Conservation (phyloP, 2,329 filamentous ascomycete genomes). For the Aspergillus pseudoviridinutans region DNA sequence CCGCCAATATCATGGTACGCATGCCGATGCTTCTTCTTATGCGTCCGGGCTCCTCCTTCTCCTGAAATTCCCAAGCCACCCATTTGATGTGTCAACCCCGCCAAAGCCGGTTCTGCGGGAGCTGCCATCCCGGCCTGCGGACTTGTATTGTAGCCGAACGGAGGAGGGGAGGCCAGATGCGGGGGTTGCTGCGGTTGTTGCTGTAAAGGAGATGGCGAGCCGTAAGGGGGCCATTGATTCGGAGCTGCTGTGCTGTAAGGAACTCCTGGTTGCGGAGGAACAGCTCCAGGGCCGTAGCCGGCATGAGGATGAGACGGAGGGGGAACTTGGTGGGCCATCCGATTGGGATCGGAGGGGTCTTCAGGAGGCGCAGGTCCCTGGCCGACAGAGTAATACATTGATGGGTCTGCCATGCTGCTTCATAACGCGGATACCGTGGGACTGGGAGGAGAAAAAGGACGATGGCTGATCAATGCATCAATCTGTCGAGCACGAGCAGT, state of each 20-base stretch:
- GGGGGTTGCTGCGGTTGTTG: constrained; percentile 23
- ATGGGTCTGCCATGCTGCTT: constrained; percentile 41
- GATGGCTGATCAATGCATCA: not conserved
- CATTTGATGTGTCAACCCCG: constrained; percentile 62
- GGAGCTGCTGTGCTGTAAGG: constrained; percentile 32
- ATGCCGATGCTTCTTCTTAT: constrained; percentile 91
- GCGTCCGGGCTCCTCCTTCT: constrained; percentile 43
- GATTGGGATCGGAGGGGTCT: constrained; percentile 53
- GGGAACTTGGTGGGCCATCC: constrained; percentile 45
- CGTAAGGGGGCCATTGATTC: constrained; percentile 30
- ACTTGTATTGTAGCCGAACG: constrained; percentile 24
- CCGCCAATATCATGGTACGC: constrained; percentile 85
- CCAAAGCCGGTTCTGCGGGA: constrained; percentile 32
- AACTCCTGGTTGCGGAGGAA: constrained; percentile 36
- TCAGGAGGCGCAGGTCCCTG: constrained; percentile 38
- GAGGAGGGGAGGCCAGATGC: constrained; percentile 20
- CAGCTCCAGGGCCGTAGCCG: constrained; percentile 31
- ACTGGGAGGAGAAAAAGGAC: constrained; percentile 1
- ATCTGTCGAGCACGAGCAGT: constrained; percentile 3
- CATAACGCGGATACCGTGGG: constrained; percentile 20
- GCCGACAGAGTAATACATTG: constrained; percentile 39
- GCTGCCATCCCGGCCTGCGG: constrained; percentile 22
- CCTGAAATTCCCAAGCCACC: constrained; percentile 66
- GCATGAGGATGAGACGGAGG: constrained; percentile 50
- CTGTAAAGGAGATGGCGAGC: constrained; percentile 14